Evolutionary conservation across 768 basidiomycete species (phyloP), one percentile per base, ranked within the genome.

Genomic region (Suillus luteus): DNA sequence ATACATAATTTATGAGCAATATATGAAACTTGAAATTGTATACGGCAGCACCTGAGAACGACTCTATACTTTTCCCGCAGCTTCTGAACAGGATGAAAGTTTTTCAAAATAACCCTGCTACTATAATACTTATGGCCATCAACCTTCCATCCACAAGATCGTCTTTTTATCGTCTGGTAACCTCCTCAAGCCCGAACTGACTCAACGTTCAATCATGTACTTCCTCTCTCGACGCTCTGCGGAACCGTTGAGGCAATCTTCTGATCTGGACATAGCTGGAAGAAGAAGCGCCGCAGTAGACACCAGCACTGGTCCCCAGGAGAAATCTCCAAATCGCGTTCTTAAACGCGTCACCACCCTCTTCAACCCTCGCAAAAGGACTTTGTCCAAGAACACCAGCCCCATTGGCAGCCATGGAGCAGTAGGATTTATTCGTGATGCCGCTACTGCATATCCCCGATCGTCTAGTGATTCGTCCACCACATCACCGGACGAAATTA

Each of bases 221-320:
- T 75, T 76, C 67, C 70, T 75, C 67, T 67, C 70, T 38, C 70
- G 75, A 55, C 74, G 74, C 37, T 65, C 68, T 49, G 66, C 68
- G 46, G 74, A 75, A 51, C 73, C 73, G 46, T 31, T 66, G 33
- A 59, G 49, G 17, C 35, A 54, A 3, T 51, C 54, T 54, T 66
- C 40, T 44, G 63, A 68, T 19, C 58, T 38, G 59, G 37, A 57
- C 22, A 60, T 48, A 14, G 61, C 52, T 38, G 60, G 60, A 19
- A 58, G 35, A 37, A 59, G 43, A 17, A 59, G 40, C 24, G 24
- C 24, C 60, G 60, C 55, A 31, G 17, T 65, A 12, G 64, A 66
- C 24, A 66, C 22, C 22, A 48, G 5, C 24, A 14, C 65, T 33
- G 38, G 62, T 4, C 70, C 70, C 37, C 63, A 65, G 5, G 48